Percentiles rank a stretch among this genome's conserved stretches.
Conservation (phyloP, 2,329 filamentous ascomycete species). For the Teratosphaeria zuluensis region DNA sequence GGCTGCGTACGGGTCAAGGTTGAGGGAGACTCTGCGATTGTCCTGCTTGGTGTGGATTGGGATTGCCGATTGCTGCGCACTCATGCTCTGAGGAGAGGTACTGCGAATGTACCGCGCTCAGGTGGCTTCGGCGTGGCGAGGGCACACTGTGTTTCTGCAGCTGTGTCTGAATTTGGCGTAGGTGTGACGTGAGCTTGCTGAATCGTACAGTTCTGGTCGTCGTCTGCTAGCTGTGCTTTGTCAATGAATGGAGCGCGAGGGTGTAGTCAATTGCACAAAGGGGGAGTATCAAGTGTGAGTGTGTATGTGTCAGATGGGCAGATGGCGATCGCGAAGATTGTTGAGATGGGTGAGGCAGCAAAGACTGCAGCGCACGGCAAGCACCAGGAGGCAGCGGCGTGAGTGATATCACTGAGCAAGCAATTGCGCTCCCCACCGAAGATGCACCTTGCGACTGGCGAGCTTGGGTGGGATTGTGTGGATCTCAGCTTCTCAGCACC, state of each 20-base stretch:
- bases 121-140: background rate
- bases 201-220: background rate
- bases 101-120: background rate
- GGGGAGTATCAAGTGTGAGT: background rate
- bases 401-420: background rate
- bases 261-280: background rate
- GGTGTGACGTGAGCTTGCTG: background rate
- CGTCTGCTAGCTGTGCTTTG: background rate
- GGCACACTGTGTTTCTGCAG: background rate
- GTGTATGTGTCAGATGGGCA: background rate
- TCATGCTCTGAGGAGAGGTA: constrained; percentile 30
- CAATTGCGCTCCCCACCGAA: background rate
- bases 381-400: background rate
- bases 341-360: background rate
- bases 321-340: too few relatives aligned
- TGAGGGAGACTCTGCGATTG: constrained; percentile 13
- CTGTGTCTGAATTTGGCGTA: background rate
- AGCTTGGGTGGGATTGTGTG: background rate
- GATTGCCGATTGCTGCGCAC: constrained; percentile 23
- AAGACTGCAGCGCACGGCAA: background rate
- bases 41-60: constrained; percentile 11
- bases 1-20: constrained; percentile 47
- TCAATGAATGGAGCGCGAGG: background rate
- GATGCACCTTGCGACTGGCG: background rate
- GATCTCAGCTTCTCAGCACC: background rate